Evolutionary conservation across 495 filamentous ascomycete genomes (phyloP).

Genomic region (Lepraria neglecta): DNA sequence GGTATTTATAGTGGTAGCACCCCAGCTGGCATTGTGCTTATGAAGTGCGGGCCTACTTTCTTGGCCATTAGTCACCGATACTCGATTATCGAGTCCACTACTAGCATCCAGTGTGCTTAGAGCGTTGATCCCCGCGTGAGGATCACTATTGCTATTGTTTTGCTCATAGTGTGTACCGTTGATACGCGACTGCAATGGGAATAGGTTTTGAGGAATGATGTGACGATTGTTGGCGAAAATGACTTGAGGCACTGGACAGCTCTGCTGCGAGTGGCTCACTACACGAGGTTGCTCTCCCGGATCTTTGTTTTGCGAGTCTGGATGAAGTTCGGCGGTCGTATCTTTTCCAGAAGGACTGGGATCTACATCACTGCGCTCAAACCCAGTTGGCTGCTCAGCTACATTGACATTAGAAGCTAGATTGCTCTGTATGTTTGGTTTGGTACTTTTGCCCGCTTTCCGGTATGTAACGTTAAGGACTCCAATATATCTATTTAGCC

Average conservation of each 20-base stretch:
- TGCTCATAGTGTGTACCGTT: neutral
- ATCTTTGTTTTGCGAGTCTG: slow-evolving; percentile 15
- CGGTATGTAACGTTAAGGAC: slow-evolving; percentile 96
- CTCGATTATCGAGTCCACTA: neutral
- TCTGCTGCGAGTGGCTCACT: slow-evolving; percentile 71
- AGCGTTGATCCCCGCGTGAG: neutral
- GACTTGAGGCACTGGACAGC: slow-evolving; percentile 71
- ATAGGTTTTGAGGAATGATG: slow-evolving; percentile 82
- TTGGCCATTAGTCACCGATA: neutral
- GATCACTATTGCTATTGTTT: neutral
- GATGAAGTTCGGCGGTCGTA: neutral
- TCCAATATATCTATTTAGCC: slow-evolving; percentile 72
- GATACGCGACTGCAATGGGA: slow-evolving; percentile 33
- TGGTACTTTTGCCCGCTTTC: slow-evolving; percentile 66
- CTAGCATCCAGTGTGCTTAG: neutral
- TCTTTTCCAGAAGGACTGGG: neutral
- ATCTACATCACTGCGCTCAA: neutral
- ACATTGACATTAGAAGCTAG: slow-evolving; percentile 21
- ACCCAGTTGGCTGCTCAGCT: neutral
- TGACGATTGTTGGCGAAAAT: slow-evolving; percentile 94
- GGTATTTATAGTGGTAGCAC: slow-evolving; percentile 89
- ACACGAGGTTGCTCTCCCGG: slow-evolving; percentile 50
- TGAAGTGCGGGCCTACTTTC: slow-evolving; percentile 33
- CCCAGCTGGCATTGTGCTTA: slow-evolving; percentile 66
- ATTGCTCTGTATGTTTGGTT: slow-evolving; percentile 43